These are phyloP conservation scores for Quercus gilva DNA, from an alignment of 306 rosid species.

Conservation along the genomic window DNA sequence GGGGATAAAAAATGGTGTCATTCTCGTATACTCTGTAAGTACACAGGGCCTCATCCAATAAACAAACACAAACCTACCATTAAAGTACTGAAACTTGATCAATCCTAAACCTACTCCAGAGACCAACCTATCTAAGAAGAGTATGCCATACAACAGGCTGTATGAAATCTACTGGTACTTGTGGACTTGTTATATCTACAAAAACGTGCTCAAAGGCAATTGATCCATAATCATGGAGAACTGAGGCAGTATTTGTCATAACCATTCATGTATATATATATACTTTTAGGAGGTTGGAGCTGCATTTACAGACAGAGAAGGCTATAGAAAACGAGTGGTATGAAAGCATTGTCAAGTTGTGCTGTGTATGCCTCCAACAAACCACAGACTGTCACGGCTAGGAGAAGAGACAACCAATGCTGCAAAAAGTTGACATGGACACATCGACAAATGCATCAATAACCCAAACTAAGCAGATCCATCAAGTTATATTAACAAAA, in stretches of 20 bases:
- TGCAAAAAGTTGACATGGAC: slow-evolving; percentile 38
- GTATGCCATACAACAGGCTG: not conserved
- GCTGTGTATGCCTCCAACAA: slow-evolving; percentile 95
- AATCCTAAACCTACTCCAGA: slow-evolving; percentile 1
- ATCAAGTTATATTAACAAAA: not conserved
- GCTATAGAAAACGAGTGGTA: slow-evolving; percentile 87
- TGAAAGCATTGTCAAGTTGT: slow-evolving; percentile 94
- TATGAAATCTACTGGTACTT: slow-evolving; percentile 15
- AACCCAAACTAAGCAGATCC: slow-evolving; percentile 5
- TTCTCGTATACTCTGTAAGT: not conserved
- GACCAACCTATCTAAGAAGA: slow-evolving; percentile 13
- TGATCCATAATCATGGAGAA: slow-evolving; percentile 1
- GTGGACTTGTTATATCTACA: slow-evolving; percentile 26
- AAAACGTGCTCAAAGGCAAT: slow-evolving; percentile 22
- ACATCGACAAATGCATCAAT: slow-evolving; percentile 24
- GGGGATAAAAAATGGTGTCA: not conserved
- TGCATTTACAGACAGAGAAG: slow-evolving; percentile 77
- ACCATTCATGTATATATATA: slow-evolving; percentile 9
- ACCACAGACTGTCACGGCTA: slow-evolving; percentile 87
- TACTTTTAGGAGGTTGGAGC: slow-evolving; percentile 18
- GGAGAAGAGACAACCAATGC: slow-evolving; percentile 81
- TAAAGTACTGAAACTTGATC: not conserved
- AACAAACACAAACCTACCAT: not conserved
- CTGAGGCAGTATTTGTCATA: slow-evolving; percentile 5
- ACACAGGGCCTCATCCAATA: not conserved